A percentile compares a stretch with the other conserved stretches of the same genome.
Evolutionary conservation across 176 grass and related monocot species (phyloP).

Genomic region (Tillandsia fasciculata): DNA sequence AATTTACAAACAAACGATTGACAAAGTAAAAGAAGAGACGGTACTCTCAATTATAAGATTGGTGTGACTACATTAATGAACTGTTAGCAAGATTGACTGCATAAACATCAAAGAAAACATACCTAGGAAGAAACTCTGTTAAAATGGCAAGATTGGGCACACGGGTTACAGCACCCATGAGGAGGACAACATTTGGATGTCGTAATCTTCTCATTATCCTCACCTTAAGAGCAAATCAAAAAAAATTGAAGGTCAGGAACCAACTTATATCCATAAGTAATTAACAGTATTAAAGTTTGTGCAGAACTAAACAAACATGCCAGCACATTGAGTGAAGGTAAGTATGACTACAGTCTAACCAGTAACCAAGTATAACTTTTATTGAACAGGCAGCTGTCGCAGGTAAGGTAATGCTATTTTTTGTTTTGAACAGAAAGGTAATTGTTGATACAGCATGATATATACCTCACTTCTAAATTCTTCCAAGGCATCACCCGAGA

Average conservation of each 20-base stretch:
- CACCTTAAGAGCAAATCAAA: constrained; percentile 50
- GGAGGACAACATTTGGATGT: constrained; percentile 99
- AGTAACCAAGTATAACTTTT: too few relatives aligned
- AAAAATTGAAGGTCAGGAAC: constrained; percentile 11
- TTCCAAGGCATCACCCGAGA: constrained; percentile 93
- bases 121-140: constrained; percentile 98
- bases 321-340: not conserved
- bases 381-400: too few relatives aligned
- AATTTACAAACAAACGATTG: too few relatives aligned
- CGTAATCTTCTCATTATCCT: constrained; percentile 82
- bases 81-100: not conserved
- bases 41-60: too few relatives aligned
- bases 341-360: too few relatives aligned
- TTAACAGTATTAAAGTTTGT: not conserved
- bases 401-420: too few relatives aligned
- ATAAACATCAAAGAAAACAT: constrained; percentile 15
- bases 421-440: too few relatives aligned
- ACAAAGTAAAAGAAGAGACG: too few relatives aligned
- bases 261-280: constrained; percentile 1
- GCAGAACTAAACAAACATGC: not conserved
- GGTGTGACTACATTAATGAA: too few relatives aligned
- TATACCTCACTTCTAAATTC: constrained; percentile 97
- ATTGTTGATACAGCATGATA: not conserved
- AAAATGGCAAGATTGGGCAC: constrained; percentile 96
- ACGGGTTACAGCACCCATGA: constrained; percentile 94